Base-by-base conservation (phyloP, 164 flowering plant species). In the Stephania yunnanensis region DNA sequence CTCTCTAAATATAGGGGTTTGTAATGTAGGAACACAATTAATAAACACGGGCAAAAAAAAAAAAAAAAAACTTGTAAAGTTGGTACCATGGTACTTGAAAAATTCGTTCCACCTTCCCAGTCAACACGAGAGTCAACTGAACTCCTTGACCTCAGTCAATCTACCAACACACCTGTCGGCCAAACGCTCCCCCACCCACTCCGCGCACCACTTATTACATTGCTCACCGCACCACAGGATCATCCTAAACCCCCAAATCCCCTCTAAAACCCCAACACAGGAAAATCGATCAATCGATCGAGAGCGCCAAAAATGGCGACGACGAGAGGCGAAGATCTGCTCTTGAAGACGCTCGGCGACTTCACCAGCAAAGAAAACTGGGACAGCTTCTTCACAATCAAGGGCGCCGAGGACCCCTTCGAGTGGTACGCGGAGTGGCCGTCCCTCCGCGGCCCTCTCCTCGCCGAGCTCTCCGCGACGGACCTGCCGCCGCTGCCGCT, bases 371-470 rank as follows among this genome's bases (percentile, higher is more conserved):
- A 89, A 75, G 95, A 92, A 67, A 95, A 95, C 72, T 95, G 98
- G 98, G 98, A 95, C 84, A 87, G 86, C 31, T 92, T 95, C 88
- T 95, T 92, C 87, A 85, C 84, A 15, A 80, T 92, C 75, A 78
- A 93, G 20, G 95, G 93, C 75, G 68, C 64, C 19, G 90, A 82
- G 50, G 91, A 90, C 69, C 68, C 93, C 44, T 95, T 95, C 84
- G 99, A 95, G 79, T 95, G 99, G 99, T 95, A 95, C 78, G 92
- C 94, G 67, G 97, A 93, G 79, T 95, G 99, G 99, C 77, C 89
- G 19, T 74, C 82, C 73, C 90, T 95, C 78, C 75, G 79, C 11
- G 81, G 70, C 71, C 82, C 86, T 6, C 90, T 95, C 70, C 77
- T 88, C 61, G 53, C 90, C 2, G 80, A 82, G 46, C 86, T 92